Evolutionary conservation across 106 monocot genomes (phyloP).

Genomic region (Cymbidium sinense): DNA sequence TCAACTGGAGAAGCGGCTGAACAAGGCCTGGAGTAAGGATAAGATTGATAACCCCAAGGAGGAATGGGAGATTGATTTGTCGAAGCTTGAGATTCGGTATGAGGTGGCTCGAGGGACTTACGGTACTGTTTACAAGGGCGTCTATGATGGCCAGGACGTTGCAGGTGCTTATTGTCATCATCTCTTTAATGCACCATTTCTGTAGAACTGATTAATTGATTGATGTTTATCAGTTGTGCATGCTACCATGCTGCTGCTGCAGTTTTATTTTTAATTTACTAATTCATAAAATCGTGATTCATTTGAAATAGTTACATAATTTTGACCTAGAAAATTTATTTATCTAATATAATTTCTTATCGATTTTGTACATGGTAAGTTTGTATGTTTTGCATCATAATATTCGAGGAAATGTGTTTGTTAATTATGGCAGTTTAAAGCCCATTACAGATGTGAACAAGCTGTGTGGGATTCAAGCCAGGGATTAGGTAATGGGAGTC

Average conservation of each 20-base stretch:
- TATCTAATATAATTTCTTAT: too few relatives aligned
- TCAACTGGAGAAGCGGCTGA: slow-evolving; percentile 65
- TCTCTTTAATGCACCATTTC: not conserved
- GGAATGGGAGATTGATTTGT: slow-evolving; percentile 72
- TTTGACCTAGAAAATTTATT: too few relatives aligned
- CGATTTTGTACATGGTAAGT: too few relatives aligned
- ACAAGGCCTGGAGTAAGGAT: slow-evolving; percentile 53
- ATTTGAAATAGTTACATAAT: too few relatives aligned
- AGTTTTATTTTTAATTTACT: too few relatives aligned
- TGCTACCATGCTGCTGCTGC: not conserved
- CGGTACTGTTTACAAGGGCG: slow-evolving; percentile 68
- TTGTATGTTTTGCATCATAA: too few relatives aligned
- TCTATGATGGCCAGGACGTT: slow-evolving; percentile 54
- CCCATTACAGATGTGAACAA: too few relatives aligned
- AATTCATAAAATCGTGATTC: too few relatives aligned
- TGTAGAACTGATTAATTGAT: not conserved
- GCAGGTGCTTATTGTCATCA: slow-evolving; percentile 38
- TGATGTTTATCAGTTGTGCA: not conserved
- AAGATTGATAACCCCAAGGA: slow-evolving; percentile 32
- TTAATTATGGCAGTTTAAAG: too few relatives aligned
- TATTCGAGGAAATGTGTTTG: too few relatives aligned
- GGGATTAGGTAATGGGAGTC: too few relatives aligned
- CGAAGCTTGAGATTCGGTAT: slow-evolving; percentile 53
- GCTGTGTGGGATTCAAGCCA: too few relatives aligned
- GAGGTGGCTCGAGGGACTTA: slow-evolving; percentile 64